phyloP scores from a whole-genome alignment of 805 yeast species.

The Wickerhamomyces sydowiorum region DNA sequence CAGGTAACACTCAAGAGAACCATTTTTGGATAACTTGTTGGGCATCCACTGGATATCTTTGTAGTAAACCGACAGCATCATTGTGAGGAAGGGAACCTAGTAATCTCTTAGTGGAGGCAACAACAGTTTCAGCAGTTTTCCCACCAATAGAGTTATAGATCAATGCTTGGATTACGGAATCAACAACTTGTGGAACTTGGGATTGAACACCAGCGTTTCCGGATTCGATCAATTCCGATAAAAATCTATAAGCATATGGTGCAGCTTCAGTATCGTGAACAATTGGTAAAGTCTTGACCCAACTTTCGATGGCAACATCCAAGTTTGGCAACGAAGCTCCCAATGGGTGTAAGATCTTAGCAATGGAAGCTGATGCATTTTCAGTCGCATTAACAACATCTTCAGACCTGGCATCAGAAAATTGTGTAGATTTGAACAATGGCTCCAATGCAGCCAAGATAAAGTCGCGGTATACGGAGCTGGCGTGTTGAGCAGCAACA shows the following conservation, averaged over 20 bases:
- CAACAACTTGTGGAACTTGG: conserved; percentile 57
- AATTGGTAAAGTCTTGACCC: conserved; percentile 82
- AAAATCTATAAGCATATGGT: conserved; percentile 70
- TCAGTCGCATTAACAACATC: conserved; percentile 87
- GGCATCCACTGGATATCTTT: conserved; percentile 55
- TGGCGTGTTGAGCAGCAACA: conserved; percentile 78
- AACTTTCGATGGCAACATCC: conserved; percentile 57
- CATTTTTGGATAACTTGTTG: conserved; percentile 55
- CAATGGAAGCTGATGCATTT: conserved; percentile 74
- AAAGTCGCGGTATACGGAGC: conserved; percentile 52
- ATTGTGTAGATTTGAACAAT: conserved; percentile 62
- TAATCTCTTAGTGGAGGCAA: conserved; percentile 56
- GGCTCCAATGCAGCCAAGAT: conserved; percentile 69
- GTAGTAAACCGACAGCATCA: conserved; percentile 60
- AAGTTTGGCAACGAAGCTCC: conserved; percentile 56
- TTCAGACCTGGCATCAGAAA: conserved; percentile 80
- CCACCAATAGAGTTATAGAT: conserved; percentile 64
- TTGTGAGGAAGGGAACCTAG: conserved; percentile 61
- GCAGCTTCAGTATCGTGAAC: conserved; percentile 86
- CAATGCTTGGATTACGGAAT: conserved; percentile 68
- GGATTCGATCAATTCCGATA: conserved; percentile 63
- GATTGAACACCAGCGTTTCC: conserved; percentile 52
- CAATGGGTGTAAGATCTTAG: conserved; percentile 68
- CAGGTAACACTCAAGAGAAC: conserved; percentile 32
- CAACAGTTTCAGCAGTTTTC: conserved; percentile 61